Percentiles rank a stretch among this genome's conserved stretches.
Evolutionary conservation across 768 basidiomycete genomes (phyloP).

Genomic region (Macrolepiota dolichaula): DNA sequence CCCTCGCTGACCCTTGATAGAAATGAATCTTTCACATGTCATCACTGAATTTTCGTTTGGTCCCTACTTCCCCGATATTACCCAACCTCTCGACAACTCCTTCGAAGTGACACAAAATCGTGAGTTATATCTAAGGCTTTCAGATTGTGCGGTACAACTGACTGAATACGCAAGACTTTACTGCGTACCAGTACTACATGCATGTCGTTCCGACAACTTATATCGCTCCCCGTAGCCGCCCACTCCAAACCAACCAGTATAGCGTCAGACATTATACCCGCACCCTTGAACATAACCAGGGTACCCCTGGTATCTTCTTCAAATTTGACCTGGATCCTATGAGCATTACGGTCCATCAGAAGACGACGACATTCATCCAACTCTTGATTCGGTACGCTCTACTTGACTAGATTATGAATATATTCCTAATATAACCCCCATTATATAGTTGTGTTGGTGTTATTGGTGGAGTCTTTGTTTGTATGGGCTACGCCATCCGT

Average conservation of each 20-base stretch:
- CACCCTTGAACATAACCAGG: slow-evolving; percentile 66
- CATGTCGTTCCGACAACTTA: slow-evolving; percentile 96
- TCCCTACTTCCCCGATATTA: slow-evolving; percentile 92
- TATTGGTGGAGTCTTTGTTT: slow-evolving; percentile 87
- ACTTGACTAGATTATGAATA: slow-evolving; percentile 16
- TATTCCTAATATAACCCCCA: slow-evolving; percentile 15
- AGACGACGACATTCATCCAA: slow-evolving; percentile 79
- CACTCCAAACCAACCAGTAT: slow-evolving; percentile 81
- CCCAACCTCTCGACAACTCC: slow-evolving; percentile 90
- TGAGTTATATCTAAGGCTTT: slow-evolving; percentile 32
- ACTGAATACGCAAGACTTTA: slow-evolving; percentile 55
- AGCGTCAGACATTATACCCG: slow-evolving; percentile 92
- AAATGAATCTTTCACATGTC: slow-evolving; percentile 83
- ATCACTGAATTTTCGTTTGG: slow-evolving; percentile 98
- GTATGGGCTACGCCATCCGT: slow-evolving; percentile 73
- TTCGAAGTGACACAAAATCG: slow-evolving; percentile 71
- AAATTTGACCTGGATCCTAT: slow-evolving; percentile 96
- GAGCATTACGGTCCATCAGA: slow-evolving; percentile 79
- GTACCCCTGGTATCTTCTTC: slow-evolving; percentile 96
- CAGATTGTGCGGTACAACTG: background rate
- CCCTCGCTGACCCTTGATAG: background rate
- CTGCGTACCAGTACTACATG: slow-evolving; percentile 92
- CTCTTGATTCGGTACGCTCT: slow-evolving; percentile 61
- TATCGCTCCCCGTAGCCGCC: slow-evolving; percentile 63
- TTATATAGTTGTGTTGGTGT: slow-evolving; percentile 71